Conservation (phyloP, 805 yeast genomes). For the Wickerhamiella cacticola region DNA sequence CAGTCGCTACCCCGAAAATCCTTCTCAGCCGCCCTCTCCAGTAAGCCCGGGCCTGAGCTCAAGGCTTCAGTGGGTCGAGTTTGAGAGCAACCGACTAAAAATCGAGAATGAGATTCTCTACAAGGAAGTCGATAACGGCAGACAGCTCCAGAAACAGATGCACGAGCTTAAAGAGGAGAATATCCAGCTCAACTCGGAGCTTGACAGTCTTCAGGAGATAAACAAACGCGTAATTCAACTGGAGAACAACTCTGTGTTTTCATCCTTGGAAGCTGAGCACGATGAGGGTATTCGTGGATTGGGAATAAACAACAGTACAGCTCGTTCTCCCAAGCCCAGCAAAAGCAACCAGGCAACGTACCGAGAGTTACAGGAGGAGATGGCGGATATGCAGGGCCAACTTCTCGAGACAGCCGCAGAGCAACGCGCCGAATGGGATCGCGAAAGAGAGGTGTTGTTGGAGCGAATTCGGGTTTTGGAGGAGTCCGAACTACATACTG, state of each 20-base stretch:
- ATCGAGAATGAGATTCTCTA: constrained; percentile 63
- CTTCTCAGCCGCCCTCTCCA: background rate
- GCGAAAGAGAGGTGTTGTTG: background rate
- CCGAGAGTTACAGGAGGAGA: background rate
- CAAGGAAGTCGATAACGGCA: constrained; percentile 53
- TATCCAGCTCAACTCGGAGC: background rate
- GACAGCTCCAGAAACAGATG: constrained; percentile 45
- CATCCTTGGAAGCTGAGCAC: background rate
- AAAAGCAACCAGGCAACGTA: background rate
- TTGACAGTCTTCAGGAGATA: background rate
- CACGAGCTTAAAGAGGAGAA: constrained; percentile 48
- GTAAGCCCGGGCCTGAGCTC: background rate
- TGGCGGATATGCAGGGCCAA: background rate
- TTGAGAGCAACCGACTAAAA: constrained; percentile 34
- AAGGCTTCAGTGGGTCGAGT: constrained; percentile 2
- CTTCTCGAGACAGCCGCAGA: background rate
- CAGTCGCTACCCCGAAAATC: background rate
- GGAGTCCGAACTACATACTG: background rate
- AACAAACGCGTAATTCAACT: background rate
- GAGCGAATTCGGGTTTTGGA: background rate
- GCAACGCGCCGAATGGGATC: background rate
- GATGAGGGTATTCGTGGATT: background rate
- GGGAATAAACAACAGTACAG: background rate
- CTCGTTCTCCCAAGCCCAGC: background rate
- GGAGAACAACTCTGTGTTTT: background rate